phyloP scores from a whole-genome alignment of 106 monocot genomes.

The Triglochin maritima region DNA sequence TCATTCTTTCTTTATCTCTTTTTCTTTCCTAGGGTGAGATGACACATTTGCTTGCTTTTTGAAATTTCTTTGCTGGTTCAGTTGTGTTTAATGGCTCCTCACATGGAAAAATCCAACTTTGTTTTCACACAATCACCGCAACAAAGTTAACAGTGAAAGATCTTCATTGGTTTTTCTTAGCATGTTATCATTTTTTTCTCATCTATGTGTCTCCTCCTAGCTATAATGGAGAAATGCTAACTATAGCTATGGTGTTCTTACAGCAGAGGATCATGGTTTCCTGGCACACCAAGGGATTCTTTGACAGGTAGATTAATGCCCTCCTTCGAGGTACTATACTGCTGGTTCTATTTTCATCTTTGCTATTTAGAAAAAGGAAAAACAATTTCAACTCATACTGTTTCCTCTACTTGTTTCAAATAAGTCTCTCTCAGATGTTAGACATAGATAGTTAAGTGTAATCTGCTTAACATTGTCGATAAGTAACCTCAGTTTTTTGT shows the following conservation, averaged over 20 bases:
- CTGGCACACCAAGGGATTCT: slow-evolving; percentile 36
- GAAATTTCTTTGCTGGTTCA: slow-evolving; percentile 29
- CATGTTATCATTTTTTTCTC: neutral
- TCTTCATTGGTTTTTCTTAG: slow-evolving; percentile 16
- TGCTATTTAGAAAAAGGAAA: neutral
- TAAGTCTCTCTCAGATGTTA: no score
- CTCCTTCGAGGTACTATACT: slow-evolving; percentile 35
- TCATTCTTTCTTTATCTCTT: no score
- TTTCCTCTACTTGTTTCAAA: no score
- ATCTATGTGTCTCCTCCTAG: slow-evolving; percentile 10
- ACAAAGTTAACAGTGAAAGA: slow-evolving; percentile 46
- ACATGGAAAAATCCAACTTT: slow-evolving; percentile 34
- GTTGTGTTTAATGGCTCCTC: slow-evolving; percentile 23
- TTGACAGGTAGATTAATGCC: slow-evolving; percentile 14
- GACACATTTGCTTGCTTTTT: neutral
- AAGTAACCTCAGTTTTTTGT: no score
- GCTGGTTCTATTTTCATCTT: neutral
- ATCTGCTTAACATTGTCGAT: neutral
- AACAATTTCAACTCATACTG: no score
- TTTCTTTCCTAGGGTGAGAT: no score
- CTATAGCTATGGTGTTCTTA: slow-evolving; percentile 10
- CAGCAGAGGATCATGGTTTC: slow-evolving; percentile 49
- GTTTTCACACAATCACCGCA: slow-evolving; percentile 4
- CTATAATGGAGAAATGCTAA: neutral
- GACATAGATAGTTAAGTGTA: neutral